Conservation (phyloP, 441 rosid species). For the Eutrema salsugineum region DNA sequence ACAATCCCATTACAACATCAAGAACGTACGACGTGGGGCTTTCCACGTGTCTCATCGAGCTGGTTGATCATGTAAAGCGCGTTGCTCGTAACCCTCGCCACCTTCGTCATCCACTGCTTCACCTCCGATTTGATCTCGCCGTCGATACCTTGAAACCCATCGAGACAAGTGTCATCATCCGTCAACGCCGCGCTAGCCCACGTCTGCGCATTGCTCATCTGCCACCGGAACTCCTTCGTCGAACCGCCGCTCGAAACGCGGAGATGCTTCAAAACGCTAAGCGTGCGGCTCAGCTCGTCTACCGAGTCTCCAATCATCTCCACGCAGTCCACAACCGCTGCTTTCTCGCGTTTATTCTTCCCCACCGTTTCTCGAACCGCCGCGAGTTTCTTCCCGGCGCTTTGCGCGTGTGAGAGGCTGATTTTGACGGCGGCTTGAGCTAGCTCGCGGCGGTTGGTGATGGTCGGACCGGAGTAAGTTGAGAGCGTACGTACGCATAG, state of each 20-base stretch:
- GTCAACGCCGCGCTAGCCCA: constrained; percentile 83
- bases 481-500: constrained; percentile 69
- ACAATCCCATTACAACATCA: constrained; percentile 13
- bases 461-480: constrained; percentile 53
- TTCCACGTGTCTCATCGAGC: constrained; percentile 45
- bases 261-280: constrained; percentile 54
- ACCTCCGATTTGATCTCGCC: constrained; percentile 41
- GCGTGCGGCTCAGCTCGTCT: constrained; percentile 52
- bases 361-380: constrained; percentile 17
- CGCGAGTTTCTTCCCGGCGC: constrained; percentile 34
- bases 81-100: constrained; percentile 72
- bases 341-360: constrained; percentile 40
- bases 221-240: constrained; percentile 45
- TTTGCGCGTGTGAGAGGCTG: constrained; percentile 46
- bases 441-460: constrained; percentile 51
- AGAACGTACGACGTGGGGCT: constrained; percentile 22
- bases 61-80: constrained; percentile 74
- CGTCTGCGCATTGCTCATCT: constrained; percentile 76
- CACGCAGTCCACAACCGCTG: constrained; percentile 58
- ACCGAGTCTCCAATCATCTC: constrained; percentile 68
- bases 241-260: constrained; percentile 6
- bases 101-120: constrained; percentile 48
- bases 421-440: constrained; percentile 71
- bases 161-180: constrained; percentile 77
- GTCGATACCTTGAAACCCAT: constrained; percentile 55